Base-by-base conservation (phyloP, 805 yeast genomes). In the Pichia nakasei region DNA sequence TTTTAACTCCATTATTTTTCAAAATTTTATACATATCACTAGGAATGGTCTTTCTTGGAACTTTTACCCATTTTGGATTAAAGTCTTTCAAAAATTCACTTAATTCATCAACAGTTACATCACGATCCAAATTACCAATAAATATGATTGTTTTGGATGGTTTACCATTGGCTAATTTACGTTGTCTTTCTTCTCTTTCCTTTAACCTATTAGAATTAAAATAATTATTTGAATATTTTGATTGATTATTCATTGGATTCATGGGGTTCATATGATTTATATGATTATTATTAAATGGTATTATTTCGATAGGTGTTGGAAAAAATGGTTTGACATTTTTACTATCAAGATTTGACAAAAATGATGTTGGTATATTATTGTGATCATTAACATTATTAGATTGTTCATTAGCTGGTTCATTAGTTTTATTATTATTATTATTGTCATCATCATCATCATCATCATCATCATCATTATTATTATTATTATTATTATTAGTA, bases 131-230 rank as follows among this genome's bases (percentile, higher is more conserved):
- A 54, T 78, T 79, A 39, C 80, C 73, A 48, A 82, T 70, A 60
- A 78, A 81, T 29, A 80, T 68, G 3, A 87, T 80, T 43, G 71
- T 75, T 36, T 62, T 63, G 3, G 86, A 78, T 17, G 76, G 73
- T 19, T 61, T 59, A 18, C 84, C 84, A 45, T 73, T 76, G 15
- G 61, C 63, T 41, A 71, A 50, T 47, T 58, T 59, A 44, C 52
- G 53, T 40, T 48, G 53, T 45, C 53, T 59, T 45, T 61, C 61
- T 47, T 53, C 64, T 39, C 58, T 54, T 37, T 58, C 47, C 38
- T 54, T 54, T 38, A 41, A 31, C 9, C 42, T n/a, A 31, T 40
- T 39, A 29, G 24, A 34, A 27, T 27, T 15, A 27, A 32, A 22
- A 24, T 35, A 17, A 20, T 26, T 8, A 18, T 26, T 11, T 33